These are phyloP conservation scores for Candida pini DNA, from an alignment of 805 yeast species.

Conservation along the genomic window DNA sequence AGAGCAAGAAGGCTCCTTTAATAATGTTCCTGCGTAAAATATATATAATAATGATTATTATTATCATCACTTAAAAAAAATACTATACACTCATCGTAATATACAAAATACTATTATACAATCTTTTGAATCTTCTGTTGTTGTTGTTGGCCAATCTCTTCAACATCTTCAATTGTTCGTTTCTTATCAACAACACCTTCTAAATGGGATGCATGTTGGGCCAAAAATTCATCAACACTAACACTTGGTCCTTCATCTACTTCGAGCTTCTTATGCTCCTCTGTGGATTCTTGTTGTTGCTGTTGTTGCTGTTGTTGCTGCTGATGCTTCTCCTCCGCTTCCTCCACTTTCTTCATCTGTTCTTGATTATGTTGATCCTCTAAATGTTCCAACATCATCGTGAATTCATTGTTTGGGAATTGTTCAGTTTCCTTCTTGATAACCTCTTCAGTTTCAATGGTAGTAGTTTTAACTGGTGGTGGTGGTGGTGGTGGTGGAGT, in stretches of 20 bases:
- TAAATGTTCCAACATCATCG: slow-evolving; percentile 17
- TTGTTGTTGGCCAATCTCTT: no score
- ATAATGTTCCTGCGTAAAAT: slow-evolving; percentile 62
- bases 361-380: slow-evolving; percentile 15
- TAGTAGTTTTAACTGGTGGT: neutral
- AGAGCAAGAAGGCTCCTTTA: slow-evolving; percentile 82
- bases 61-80: slow-evolving; percentile 2
- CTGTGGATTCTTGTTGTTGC: neutral
- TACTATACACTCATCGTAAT: no score
- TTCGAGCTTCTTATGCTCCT: neutral
- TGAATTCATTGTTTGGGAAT: slow-evolving; percentile 13
- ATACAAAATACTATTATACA: no score
- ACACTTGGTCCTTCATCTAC: neutral
- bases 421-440: slow-evolving; percentile 6
- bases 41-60: neutral
- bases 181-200: slow-evolving; percentile 1
- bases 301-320: neutral
- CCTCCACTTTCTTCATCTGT: slow-evolving; percentile 3
- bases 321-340: neutral
- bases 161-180: no score
- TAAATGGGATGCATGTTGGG: slow-evolving; percentile 14
- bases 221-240: slow-evolving; percentile 15
- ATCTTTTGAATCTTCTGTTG: no score
- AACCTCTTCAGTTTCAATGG: neutral
- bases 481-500: neutral